phyloP scores from a whole-genome alignment of 441 rosid species.

The Populus hybrid region DNA sequence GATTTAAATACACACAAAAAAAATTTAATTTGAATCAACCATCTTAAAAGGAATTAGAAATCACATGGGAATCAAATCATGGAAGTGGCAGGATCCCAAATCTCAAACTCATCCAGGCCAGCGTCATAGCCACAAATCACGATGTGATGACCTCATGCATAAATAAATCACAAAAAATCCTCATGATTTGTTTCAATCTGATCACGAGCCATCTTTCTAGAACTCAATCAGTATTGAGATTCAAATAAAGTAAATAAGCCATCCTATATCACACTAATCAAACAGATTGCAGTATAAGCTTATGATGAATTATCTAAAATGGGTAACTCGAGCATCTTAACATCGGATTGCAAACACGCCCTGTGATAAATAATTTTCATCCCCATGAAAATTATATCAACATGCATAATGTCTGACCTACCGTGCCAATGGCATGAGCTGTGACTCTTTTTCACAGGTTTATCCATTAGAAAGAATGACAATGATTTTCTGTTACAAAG shows the following conservation, averaged over 20 bases:
- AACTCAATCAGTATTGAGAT: neutral
- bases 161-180: neutral
- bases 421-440: neutral
- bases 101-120: conserved; percentile 76
- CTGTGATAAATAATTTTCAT: neutral
- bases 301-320: neutral
- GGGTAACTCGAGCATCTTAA: neutral
- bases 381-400: neutral
- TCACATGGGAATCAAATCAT: conserved; percentile 28
- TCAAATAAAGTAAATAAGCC: neutral
- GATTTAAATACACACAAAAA: no score
- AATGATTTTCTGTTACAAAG: neutral
- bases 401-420: neutral
- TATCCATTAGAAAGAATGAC: neutral
- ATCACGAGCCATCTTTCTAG: neutral
- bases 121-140: conserved; percentile 89
- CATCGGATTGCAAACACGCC: neutral
- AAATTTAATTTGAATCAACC: no score
- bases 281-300: neutral
- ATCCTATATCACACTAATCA: neutral
- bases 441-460: neutral
- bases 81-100: conserved; percentile 95
- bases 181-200: neutral
- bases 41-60: neutral
- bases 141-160: conserved; percentile 67